Evolutionary conservation across 1,284 basidiomycete species (phyloP).

Genomic region (Irpex lacteus): DNA sequence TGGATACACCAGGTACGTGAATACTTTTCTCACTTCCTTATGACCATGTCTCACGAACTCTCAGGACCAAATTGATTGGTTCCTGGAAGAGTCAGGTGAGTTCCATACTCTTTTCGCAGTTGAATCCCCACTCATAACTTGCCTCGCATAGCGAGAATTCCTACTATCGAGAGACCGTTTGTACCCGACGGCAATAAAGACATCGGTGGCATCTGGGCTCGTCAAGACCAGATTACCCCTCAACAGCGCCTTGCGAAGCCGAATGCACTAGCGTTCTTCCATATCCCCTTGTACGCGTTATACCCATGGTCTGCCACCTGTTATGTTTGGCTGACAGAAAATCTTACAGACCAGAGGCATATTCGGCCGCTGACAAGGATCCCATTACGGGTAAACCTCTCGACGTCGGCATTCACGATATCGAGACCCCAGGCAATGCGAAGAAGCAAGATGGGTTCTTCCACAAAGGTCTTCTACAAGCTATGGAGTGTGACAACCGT

Average conservation of each 20-base stretch:
- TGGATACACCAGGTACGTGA: conserved; percentile 63
- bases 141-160: conserved; percentile 44
- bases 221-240: conserved; percentile 57
- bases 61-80: conserved; percentile 85
- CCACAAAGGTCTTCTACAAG: conserved; percentile 68
- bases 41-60: not conserved
- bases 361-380: conserved; percentile 55
- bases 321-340: conserved; percentile 9
- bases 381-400: conserved; percentile 53
- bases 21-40: not conserved
- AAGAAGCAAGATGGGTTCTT: conserved; percentile 81
- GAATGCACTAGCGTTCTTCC: conserved; percentile 94
- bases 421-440: conserved; percentile 62
- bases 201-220: conserved; percentile 60
- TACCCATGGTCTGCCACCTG: conserved; percentile 5
- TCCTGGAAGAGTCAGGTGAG: conserved; percentile 71
- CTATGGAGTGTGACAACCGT: conserved; percentile 62
- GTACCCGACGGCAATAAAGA: conserved; percentile 71
- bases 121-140: conserved; percentile 11
- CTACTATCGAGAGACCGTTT: conserved; percentile 78
- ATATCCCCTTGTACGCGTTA: conserved; percentile 81
- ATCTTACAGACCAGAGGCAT: conserved; percentile 48
- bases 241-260: conserved; percentile 73
- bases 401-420: conserved; percentile 61
- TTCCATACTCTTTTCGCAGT: not conserved